Conservation (phyloP, 2,329 filamentous ascomycete genomes). For the Colletotrichum abscissum region DNA sequence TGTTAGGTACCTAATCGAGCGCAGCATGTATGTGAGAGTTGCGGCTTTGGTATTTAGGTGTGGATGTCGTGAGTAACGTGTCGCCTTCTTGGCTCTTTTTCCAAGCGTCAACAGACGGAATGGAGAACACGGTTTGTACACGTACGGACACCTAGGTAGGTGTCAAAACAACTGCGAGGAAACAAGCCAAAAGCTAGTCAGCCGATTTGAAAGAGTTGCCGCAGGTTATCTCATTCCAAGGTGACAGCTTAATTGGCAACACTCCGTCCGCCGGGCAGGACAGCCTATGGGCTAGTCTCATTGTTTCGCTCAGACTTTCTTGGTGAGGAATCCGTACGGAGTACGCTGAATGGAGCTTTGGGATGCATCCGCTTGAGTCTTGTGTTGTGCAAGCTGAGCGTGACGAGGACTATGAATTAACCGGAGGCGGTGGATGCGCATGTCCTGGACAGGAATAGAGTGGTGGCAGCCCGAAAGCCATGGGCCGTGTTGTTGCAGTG, state of each 20-base stretch:
- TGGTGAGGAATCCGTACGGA: neutral
- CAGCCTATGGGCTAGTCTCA: neutral
- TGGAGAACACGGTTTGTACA: neutral
- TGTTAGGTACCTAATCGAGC: neutral
- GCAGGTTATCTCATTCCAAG: neutral
- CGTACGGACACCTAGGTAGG: neutral
- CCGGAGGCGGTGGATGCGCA: constrained; percentile 15
- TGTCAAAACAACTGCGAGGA: neutral
- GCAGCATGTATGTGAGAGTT: constrained; percentile 3
- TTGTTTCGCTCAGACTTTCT: neutral
- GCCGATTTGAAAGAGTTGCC: neutral
- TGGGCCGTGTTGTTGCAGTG: neutral
- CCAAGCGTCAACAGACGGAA: neutral
- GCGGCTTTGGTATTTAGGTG: neutral
- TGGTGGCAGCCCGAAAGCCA: neutral
- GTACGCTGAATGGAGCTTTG: neutral
- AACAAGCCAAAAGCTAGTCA: constrained; percentile 3
- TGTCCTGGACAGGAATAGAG: constrained; percentile 21
- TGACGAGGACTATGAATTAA: neutral
- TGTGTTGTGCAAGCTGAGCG: constrained; percentile 13
- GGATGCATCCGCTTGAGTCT: constrained; percentile 4
- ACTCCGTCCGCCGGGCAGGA: neutral
- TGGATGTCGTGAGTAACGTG: constrained; percentile 11
- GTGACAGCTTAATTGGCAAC: neutral
- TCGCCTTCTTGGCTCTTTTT: neutral